Percentiles rank a stretch among this genome's conserved stretches.
Evolutionary conservation across 495 filamentous ascomycete genomes (phyloP).

Genomic region (Pyronema omphalodes): DNA sequence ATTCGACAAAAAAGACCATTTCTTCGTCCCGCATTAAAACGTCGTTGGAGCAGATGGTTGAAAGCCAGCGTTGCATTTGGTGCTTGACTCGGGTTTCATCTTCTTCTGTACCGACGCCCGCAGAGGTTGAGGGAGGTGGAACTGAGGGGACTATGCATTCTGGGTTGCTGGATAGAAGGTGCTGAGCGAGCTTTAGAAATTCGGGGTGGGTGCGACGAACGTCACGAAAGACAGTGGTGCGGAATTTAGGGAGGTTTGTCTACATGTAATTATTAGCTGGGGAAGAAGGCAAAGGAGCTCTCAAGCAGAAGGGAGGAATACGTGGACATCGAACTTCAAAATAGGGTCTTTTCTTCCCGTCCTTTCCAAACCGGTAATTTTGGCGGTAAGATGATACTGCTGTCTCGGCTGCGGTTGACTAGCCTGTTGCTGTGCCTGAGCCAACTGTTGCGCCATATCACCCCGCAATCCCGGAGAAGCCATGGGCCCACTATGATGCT

Average conservation of each 20-base stretch:
- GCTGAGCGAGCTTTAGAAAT: conserved; percentile 84
- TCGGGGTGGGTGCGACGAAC: conserved; percentile 89
- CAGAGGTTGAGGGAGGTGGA: conserved; percentile 73
- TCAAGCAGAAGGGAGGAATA: conserved; percentile 30
- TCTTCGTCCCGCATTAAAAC: conserved; percentile 89
- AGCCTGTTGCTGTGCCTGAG: conserved; percentile 28
- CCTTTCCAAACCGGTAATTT: conserved; percentile 80
- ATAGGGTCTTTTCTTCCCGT: conserved; percentile 91
- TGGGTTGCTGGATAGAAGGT: conserved; percentile 86
- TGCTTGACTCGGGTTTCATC: conserved; percentile 81
- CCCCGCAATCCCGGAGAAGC: too few species aligned
- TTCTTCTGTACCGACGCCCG: conserved; percentile 90
- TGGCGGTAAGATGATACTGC: conserved; percentile 74
- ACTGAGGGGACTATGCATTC: conserved; percentile 97
- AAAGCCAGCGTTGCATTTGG: conserved; percentile 85
- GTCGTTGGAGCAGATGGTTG: conserved; percentile 76
- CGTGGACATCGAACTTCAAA: conserved; percentile 89
- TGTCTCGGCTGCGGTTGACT: conserved; percentile 31
- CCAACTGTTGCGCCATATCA: conserved; percentile 6
- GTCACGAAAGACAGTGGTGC: conserved; percentile 94
- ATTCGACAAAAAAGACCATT: conserved; percentile 91
- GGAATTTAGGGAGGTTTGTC: conserved; percentile 95
- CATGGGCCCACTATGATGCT: neutral
- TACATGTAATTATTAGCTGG: conserved; percentile 22
- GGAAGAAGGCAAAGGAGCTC: conserved; percentile 3